These are phyloP conservation scores for Anacardium occidentale DNA, from an alignment of 345 rosid species.

Conservation along the genomic window DNA sequence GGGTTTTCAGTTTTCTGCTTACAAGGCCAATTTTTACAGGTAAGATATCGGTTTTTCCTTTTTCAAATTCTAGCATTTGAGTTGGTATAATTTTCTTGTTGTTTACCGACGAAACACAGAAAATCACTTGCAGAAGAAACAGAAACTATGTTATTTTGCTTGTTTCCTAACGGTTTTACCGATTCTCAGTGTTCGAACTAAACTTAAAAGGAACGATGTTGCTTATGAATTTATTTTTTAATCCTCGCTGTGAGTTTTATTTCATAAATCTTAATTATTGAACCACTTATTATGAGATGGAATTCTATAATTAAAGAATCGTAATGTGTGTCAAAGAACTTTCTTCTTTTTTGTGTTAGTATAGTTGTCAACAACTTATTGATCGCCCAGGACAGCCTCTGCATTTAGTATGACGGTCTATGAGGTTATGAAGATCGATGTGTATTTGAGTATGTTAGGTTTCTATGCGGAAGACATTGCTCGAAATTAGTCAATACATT, in stretches of 20 bases:
- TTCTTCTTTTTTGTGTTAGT: not conserved
- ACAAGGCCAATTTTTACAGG: not conserved
- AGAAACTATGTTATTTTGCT: not conserved
- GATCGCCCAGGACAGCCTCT: not conserved
- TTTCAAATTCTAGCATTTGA: not conserved
- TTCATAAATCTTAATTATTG: not conserved
- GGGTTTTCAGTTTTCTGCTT: not conserved
- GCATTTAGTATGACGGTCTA: not conserved
- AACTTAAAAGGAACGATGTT: no score
- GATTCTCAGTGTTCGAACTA: not conserved
- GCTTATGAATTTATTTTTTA: no score
- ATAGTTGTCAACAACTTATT: not conserved
- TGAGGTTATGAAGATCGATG: not conserved
- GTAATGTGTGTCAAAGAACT: not conserved
- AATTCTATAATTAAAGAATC: not conserved
- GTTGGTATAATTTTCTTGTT: not conserved
- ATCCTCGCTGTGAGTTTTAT: not conserved
- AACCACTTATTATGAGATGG: no score
- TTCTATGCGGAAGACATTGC: no score
- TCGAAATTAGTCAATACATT: no score
- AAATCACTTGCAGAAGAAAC: not conserved
- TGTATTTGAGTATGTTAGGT: no score
- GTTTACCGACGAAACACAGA: not conserved
- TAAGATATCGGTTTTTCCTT: not conserved
- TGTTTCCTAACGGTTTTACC: not conserved